Base-by-base conservation (phyloP, 106 monocot species). In the Posidonia australis region DNA sequence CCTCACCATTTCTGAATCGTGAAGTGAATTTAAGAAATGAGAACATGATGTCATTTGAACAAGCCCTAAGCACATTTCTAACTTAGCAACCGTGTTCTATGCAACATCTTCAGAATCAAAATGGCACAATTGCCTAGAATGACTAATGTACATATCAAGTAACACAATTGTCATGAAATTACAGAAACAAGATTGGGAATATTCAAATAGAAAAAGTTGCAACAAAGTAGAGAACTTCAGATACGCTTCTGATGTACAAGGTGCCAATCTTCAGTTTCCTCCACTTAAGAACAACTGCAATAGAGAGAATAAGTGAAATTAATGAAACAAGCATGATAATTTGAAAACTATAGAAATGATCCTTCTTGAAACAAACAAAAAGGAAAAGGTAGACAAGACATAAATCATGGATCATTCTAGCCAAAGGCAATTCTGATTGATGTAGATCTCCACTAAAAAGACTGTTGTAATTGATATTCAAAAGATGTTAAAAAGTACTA, bases 281-380 rank as follows among this genome's bases (percentile, higher is more conserved):
- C 58, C 23, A 26, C 58, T 29, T n/a, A 16, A 9, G n/a, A 17
- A 49, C n/a, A 58, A 14, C 57, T 58, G 57, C 57, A 58, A 58
- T 58, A 25, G 12, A 12, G 26, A 5, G 4, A 58, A 58, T 11
- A 54, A 54, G 7, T 20, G 44, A 10, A 45, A 7, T 45, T 7
- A 49, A 2, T 36, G 7, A 36, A 36, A 36, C 36, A 36, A 4
- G 7, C 36, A 36, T 36, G 36, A 36, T 4, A 36, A 36, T 36
- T 4, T 36, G n/a, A 36, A 36, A 36, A 36, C 7, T 7, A 36
- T 7, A 36, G 5, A 36, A 36, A 4, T 36, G n/a, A n/a, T n/a
- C n/a, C n/a, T n/a, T n/a, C n/a, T n/a, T n/a, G n/a, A n/a, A n/a
- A n/a, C n/a, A n/a, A n/a, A n/a, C n/a, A n/a, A n/a, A n/a, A n/a